Evolutionary conservation across 352 stramenopile genomes (phyloP), one percentile per base, ranked within the genome.

Genomic region (Phytopythium kandeliae): DNA sequence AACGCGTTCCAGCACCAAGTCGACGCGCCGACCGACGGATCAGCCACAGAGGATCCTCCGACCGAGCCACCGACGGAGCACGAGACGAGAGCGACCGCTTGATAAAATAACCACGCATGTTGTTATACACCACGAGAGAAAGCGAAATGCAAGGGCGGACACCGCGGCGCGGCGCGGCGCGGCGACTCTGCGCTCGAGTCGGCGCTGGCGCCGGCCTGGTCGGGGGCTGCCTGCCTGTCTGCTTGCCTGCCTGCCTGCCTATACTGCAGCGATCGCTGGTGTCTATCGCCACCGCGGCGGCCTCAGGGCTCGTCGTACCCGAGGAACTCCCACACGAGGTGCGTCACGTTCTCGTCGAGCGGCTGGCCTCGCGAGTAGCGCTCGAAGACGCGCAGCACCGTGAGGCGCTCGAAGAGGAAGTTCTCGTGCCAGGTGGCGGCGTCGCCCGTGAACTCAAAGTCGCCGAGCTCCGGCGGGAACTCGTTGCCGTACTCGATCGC

Each of bases 401-500:
- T 67, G 9, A 81, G 57, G 2, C 70, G 62, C 50, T 81, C 70
- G 41, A 81, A 81, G 17, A 81, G 51, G 28, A 61, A 73, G 42
- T 69, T 67, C 40, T 73, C 65, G 28, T 70, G 65, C 70, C 70
- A 81, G 35, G 64, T 71, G 12, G 52, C 58, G 35, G 50, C 58
- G 38, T 81, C 70, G 40, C 65, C 70, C 17, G 70, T 67, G 54
- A 81, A 75, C 52, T 76, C 67, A 16, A 81, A 67, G 33, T 78
- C 67, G 17, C 67, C 62, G 7, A 81, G 58, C 45, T 81, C 70
- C 2, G 59, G 65, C 25, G 70, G 70, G 44, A 81, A 76, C 48
- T 74, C 69, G 60, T 81, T 81, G 57, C 67, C 70, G 42, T 78
- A 80, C 54, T 78, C 67, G 50, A 80, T 74, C 17, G 64, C 64